Evolutionary conservation across 345 rosid species (phyloP), one percentile per base, ranked within the genome.

Genomic region (Isatis tinctoria): DNA sequence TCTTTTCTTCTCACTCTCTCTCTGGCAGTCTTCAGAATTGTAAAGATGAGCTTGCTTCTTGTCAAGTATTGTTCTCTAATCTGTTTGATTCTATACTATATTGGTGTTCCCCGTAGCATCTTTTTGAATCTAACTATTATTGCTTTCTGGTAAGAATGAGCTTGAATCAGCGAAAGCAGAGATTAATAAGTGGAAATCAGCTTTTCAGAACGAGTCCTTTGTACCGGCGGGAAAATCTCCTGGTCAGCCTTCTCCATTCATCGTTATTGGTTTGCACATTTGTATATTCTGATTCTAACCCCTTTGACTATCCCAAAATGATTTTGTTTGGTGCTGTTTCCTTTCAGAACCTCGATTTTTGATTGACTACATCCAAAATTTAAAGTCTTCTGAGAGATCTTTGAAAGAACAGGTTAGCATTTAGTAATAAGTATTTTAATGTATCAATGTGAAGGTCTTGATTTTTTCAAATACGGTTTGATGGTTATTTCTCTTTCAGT

Each of bases 141-240:
- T 74, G 10, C 8, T 49, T 14, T 4, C 30, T 63, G 12, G 54
- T 70, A 78, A 94, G 96, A 36, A 60, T 10, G 95, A 90, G 66
- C 97, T 91, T 78, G 92, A 91, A 78, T 84, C 85, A 72, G 89
- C 96, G 6, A 91, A 87, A 79, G 64, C 83, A 37, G 93, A 88
- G 83, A 86, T 91, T 81, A 86, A 80, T 60, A 88, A 84, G 79
- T 94, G 98, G 98, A 90, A 83, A 74, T 81, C 90, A 72, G 82
- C 93, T n/a, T 91, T 91, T 83, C 87, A 64, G 83, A 90, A 82
- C 16, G 95, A 90, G 75, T 71, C 89, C 65, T 88, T 87, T 70
- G 62, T 88, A 33, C 88, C 92, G 4, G 36, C 82, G 22, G 97
- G 93, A 65, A 76, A 81, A 63, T 71, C 89, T 80, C 93, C 91